Evolutionary conservation across 768 basidiomycete genomes (phyloP), one percentile per base, ranked within the genome.

Genomic region (Lanmaoa rubissima): DNA sequence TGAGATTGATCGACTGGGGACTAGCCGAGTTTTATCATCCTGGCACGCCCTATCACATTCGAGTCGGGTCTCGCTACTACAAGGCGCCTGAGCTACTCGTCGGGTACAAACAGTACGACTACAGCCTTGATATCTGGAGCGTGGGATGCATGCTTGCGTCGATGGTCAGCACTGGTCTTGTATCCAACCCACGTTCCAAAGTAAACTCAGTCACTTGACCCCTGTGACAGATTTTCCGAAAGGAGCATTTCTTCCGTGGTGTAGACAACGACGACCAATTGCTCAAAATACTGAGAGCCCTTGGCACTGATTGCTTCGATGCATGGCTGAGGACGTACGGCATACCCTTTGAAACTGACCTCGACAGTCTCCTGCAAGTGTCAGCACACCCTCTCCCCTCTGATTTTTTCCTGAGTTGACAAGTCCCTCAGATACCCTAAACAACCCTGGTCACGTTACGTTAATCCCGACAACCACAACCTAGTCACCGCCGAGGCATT

Each of bases 11-110:
- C 59, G 87, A 89, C 71, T 89, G 87, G 87, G 87, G 87, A 35
- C 70, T 89, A 53, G 87, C 86, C 36, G 87, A 89, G 66, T 89
- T 89, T 69, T 89, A 88, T 67, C 85, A 87, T 62, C 82, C 86
- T 2, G 79, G 79, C 46, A 84, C 82, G 45, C 80, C 86, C 36
- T 87, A 87, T 72, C 87, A 88, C 65, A 85, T 88, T 55, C 80
- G 87, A 32, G 87, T 88, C 21, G 86, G 86, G 19, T 82, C 80
- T 51, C 77, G 86, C 62, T 87, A 87, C 69, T 89, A 85, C 78
- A 88, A 89, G 68, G 85, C 84, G 8, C 87, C 87, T 5, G 87
- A 89, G 65, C 69, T 88, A 40, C 74, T 88, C 44, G 85, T 88
- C 56, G 84, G 86, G 60, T 87, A 83, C 75, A 86, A 86, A 62